Conservation (phyloP, 768 basidiomycete genomes). For the Pleurotus pulmonarius region DNA sequence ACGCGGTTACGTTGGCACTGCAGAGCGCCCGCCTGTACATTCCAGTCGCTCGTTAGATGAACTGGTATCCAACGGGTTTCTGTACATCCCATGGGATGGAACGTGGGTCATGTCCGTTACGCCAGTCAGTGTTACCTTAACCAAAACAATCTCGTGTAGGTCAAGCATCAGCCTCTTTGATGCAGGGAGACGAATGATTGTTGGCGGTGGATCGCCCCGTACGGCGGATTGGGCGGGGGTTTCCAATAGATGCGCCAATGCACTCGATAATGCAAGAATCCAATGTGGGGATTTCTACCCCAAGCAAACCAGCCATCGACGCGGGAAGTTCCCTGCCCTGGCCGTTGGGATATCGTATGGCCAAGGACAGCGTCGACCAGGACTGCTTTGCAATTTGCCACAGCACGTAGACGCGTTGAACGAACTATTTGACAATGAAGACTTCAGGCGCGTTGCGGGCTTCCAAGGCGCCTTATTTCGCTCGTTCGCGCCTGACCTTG, state of each 20-base stretch:
- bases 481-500: constrained; percentile 19
- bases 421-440: background rate
- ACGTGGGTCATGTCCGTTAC: background rate
- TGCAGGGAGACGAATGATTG: background rate
- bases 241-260: background rate
- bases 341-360: constrained; percentile 22
- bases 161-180: background rate
- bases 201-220: background rate
- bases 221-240: background rate
- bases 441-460: constrained; percentile 15
- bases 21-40: background rate
- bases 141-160: background rate
- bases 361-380: constrained; percentile 17
- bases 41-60: background rate
- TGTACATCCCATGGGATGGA: background rate
- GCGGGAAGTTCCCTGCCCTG: constrained; percentile 17
- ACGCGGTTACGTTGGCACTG: background rate
- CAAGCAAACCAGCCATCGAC: constrained; percentile 9
- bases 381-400: background rate
- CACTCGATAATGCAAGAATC: background rate
- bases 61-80: background rate
- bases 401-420: background rate
- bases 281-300: background rate
- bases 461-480: constrained; percentile 15
- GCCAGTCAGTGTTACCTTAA: background rate